phyloP scores from a whole-genome alignment of 2,329 filamentous ascomycete species.

The Xenoacremonium recifei region DNA sequence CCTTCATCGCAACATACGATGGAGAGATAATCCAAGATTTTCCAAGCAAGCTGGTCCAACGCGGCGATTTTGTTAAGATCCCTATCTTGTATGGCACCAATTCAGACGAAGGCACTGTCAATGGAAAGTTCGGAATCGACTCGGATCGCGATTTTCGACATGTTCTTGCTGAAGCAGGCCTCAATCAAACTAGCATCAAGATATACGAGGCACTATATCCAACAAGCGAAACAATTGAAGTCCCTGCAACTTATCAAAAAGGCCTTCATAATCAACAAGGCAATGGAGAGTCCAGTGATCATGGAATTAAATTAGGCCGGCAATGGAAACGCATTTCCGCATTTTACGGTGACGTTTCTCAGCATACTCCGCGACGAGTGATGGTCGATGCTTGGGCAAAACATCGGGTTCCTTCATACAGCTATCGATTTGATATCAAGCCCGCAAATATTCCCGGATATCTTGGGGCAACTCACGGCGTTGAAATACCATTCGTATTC shows the following conservation, averaged over 20 bases:
- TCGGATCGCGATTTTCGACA: conserved; percentile 54
- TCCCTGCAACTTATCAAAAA: no score
- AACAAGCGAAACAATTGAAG: no score
- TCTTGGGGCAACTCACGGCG: conserved; percentile 22
- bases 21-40: no score
- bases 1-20: no score
- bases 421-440: conserved; percentile 54
- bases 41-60: conserved; percentile 37
- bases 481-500: conserved; percentile 26
- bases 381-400: conserved; percentile 51
- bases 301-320: conserved; percentile 35
- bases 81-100: conserved; percentile 56
- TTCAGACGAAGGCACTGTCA: conserved; percentile 61
- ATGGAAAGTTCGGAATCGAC: conserved; percentile 53
- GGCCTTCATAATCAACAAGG: no score
- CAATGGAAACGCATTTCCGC: conserved; percentile 56
- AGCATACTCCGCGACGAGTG: conserved; percentile 54
- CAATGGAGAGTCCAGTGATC: conserved; percentile 42
- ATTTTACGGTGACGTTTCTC: conserved; percentile 51
- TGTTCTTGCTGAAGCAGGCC: no score
- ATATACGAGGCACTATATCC: conserved; percentile 47
- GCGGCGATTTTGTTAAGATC: conserved; percentile 62
- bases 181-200: conserved; percentile 28
- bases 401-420: conserved; percentile 38
- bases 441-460: conserved; percentile 44